A percentile compares a stretch with the other conserved stretches of the same genome.
These are phyloP conservation scores for Colletotrichum eremochloae DNA, from an alignment of 2,329 filamentous ascomycete genomes.

Conservation along the genomic window DNA sequence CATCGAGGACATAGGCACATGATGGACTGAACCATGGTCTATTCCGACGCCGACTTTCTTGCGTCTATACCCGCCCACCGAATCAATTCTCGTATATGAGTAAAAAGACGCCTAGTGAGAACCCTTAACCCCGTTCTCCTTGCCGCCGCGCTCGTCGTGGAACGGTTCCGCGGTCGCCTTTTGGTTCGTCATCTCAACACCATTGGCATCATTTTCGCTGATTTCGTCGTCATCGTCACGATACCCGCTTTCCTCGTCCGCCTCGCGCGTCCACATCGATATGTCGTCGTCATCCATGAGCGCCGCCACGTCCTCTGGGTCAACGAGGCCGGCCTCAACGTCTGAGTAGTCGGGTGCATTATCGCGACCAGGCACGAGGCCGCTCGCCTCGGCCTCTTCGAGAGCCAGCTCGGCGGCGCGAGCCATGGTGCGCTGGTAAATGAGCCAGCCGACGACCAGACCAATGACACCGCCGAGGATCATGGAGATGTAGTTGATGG, in stretches of 20 bases:
- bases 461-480: slow-evolving; percentile 78
- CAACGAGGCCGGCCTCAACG: slow-evolving; percentile 58
- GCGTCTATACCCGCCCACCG: slow-evolving; percentile 18
- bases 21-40: slow-evolving; percentile 8
- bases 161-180: slow-evolving; percentile 15
- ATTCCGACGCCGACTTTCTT: neutral
- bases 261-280: slow-evolving; percentile 66
- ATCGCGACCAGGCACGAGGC: slow-evolving; percentile 42
- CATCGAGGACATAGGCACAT: neutral
- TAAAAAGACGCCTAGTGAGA: slow-evolving; percentile 14
- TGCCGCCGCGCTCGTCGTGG: slow-evolving; percentile 11
- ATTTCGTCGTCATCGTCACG: slow-evolving; percentile 51
- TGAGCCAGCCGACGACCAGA: slow-evolving; percentile 82
- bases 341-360: slow-evolving; percentile 55
- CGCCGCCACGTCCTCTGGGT: slow-evolving; percentile 65
- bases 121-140: slow-evolving; percentile 23
- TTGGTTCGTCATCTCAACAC: neutral
- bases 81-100: neutral
- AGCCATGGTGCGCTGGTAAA: slow-evolving; percentile 81
- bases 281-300: slow-evolving; percentile 72
- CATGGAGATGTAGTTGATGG: slow-evolving; percentile 88
- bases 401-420: slow-evolving; percentile 70
- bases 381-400: slow-evolving; percentile 53
- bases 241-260: slow-evolving; percentile 49
- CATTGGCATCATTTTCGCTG: slow-evolving; percentile 34